phyloP scores from a whole-genome alignment of 139 green algal species.

The Ulvella scutata region DNA sequence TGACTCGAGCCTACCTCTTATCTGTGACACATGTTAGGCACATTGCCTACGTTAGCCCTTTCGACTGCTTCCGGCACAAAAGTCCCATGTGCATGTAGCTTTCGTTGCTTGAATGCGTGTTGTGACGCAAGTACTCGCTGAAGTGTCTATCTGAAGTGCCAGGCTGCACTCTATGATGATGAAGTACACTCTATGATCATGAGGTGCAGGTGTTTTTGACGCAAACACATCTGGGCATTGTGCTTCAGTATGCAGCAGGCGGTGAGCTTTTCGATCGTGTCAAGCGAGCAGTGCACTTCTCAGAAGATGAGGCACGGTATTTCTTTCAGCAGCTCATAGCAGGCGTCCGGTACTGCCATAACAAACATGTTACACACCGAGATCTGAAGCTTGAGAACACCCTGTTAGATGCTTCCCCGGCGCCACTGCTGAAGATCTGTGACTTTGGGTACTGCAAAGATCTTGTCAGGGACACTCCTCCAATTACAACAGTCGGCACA shows the following conservation, averaged over 20 bases:
- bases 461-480: constrained; percentile 72
- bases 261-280: constrained; percentile 95
- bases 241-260: constrained; percentile 72
- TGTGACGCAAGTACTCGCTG: too few species aligned
- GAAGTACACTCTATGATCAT: too few species aligned
- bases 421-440: constrained; percentile 88
- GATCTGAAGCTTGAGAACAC: constrained; percentile 99
- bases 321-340: constrained; percentile 98
- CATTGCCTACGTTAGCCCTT: too few species aligned
- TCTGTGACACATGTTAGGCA: too few species aligned
- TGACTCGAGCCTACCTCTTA: too few species aligned
- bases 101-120: too few species aligned
- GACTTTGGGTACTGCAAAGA: constrained; percentile 91
- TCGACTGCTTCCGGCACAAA: too few species aligned
- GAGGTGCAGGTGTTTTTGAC: constrained; percentile 59
- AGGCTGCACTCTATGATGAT: too few species aligned
- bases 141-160: not conserved
- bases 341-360: constrained; percentile 85
- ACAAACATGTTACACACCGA: constrained; percentile 69
- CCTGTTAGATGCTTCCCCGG: constrained; percentile 73
- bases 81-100: too few species aligned
- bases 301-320: constrained; percentile 90
- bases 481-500: constrained; percentile 98
- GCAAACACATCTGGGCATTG: constrained; percentile 55
- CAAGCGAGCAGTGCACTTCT: constrained; percentile 76